Base-by-base conservation (phyloP, 352 stramenopile species). In the Globisporangium uncinulatum region DNA sequence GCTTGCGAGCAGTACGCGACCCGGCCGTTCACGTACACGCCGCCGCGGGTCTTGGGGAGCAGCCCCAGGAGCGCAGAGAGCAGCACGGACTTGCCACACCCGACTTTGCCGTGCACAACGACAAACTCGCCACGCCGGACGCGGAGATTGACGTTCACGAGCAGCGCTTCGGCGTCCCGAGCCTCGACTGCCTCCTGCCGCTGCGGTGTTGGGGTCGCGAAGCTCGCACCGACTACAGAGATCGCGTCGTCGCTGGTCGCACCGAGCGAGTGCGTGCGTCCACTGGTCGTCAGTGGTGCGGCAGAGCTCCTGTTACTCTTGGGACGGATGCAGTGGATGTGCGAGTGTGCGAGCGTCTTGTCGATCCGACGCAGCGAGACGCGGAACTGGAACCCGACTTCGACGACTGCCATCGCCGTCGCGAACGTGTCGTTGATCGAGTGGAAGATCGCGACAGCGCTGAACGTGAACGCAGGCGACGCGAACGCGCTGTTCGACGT, bases 1-100 rank as follows among this genome's bases (percentile, higher is more conserved):
- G 86, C 82, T 70, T 98, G 95, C 6, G 92, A 79, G 57, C 83
- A 96, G 66, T 96, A 98, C 8, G 76, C 78, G 10, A 89, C 52
- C 17, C 60, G 70, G 41, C 71, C 69, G 10, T 67, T 46, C 3
- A 92, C 54, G 19, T 60, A 65, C 54, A 74, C 65, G 4, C 66
- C 60, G 14, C 79, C 79, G 21, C 65, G 60, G 19, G 69, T 54
- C 43, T 70, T 74, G 9, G 76, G 67, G 13, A 85, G 63, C 31
- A 86, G 53, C 1, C 74, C 79, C 5, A 86, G 57, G 3, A 92
- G 58, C 8, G 79, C 69, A 10, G 66, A 65, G 13, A 88, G 66
- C 8, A 89, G 54, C 7, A 81, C 70, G 5, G 77, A 85, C 60
- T 92, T 92, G 51, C 82, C 82, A 32, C 71, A 70, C 6, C 80